Evolutionary conservation across 495 filamentous ascomycete genomes (phyloP), one percentile per base, ranked within the genome.

Genomic region (Penicillium daleae): DNA sequence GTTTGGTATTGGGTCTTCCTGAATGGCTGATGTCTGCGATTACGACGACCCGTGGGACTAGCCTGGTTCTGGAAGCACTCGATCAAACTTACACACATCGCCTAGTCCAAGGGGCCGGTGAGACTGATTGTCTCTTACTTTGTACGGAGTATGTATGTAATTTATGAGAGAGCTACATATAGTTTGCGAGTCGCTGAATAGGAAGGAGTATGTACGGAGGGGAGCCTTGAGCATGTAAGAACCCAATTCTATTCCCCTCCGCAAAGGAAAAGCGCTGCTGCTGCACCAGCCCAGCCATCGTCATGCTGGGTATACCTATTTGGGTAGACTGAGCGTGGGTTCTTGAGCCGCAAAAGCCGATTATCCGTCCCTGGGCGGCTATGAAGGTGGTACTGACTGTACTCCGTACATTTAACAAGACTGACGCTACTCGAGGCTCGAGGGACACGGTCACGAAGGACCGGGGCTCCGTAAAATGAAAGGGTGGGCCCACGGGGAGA

Each of bases 21-120:
- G 56, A 62, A 65, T 46, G 21, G 21, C 8, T 12, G 42, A 22
- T 65, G 66, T 44, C 33, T 59, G 22, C 53, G 55, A 62, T 65
- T 68, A 65, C 63, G 64, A 66, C 56, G 39, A 55, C 40, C 42
- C 29, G 33, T 0, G 42, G 26, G 31, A 61, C 70, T 72, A 72
- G 55, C 60, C 70, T 70, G 35, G 21, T 72, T 66, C 67, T 70
- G 67, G 70, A 68, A 70, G 66, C 62, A 50, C 55, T 46, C 27
- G 55, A 65, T 60, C 39, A 44, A 57, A 51, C 22, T 44, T 35
- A 44, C 50, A n/a, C n/a, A n/a, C n/a, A 9, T n/a, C 19, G 15
- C 4, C 48, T 21, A 24, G 19, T 46, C n/a, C 4, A 17, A 53
- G 50, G 50, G 27, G 8, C 50, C 26, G 27, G 51, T 29, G 31